phyloP scores from a whole-genome alignment of 2,329 filamentous ascomycete genomes.

The Verticillium albo-atrum region DNA sequence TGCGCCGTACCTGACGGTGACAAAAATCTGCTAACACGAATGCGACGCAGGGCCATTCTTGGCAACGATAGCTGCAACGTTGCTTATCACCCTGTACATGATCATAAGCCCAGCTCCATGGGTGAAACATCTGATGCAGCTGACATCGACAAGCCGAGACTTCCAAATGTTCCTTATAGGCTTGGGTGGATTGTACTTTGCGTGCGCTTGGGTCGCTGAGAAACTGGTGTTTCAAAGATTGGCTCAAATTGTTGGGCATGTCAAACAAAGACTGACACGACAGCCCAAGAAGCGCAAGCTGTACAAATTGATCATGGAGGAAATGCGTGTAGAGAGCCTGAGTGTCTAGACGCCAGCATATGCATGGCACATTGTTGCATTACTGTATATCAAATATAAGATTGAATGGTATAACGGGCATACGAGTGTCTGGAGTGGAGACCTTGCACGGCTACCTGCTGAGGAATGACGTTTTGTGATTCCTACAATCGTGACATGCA shows the following conservation, averaged over 20 bases:
- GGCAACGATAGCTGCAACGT: slow-evolving; percentile 64
- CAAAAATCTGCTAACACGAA: slow-evolving; percentile 12
- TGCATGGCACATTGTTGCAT: neutral
- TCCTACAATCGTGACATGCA: no score
- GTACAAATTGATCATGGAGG: slow-evolving; percentile 78
- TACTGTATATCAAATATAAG: neutral
- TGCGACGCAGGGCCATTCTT: slow-evolving; percentile 69
- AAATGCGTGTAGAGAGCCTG: slow-evolving; percentile 39
- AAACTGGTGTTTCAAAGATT: slow-evolving; percentile 63
- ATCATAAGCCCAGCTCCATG: slow-evolving; percentile 67
- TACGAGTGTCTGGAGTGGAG: no score
- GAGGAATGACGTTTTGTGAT: no score
- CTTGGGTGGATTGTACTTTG: slow-evolving; percentile 67
- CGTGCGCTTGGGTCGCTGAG: slow-evolving; percentile 67
- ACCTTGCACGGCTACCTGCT: no score
- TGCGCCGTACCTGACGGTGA: slow-evolving; percentile 1
- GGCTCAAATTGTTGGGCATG: slow-evolving; percentile 60
- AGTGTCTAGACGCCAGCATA: neutral
- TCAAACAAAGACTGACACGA: slow-evolving; percentile 53
- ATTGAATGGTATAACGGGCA: neutral
- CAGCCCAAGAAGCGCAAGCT: slow-evolving; percentile 74
- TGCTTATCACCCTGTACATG: slow-evolving; percentile 73
- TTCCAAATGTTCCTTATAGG: slow-evolving; percentile 72
- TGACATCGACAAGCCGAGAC: slow-evolving; percentile 68
- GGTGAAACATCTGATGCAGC: slow-evolving; percentile 73